phyloP scores from a whole-genome alignment of 352 stramenopile genomes.

The Globisporangium apiculatum region DNA sequence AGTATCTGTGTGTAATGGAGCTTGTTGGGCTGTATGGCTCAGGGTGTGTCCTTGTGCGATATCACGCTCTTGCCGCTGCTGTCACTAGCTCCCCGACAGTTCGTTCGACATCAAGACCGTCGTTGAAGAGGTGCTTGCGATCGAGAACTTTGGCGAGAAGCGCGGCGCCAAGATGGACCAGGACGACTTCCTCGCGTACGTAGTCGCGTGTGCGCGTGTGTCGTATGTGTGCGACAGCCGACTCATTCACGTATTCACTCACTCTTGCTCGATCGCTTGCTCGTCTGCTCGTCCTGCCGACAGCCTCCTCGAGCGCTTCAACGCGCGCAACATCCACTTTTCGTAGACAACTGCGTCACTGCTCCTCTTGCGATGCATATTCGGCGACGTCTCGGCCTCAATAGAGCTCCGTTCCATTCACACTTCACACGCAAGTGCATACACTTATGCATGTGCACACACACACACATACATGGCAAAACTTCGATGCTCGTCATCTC shows the following conservation, averaged over 20 bases:
- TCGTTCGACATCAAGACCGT: constrained; percentile 90
- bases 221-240: not conserved
- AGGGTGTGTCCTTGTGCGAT: no score
- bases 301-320: constrained; percentile 94
- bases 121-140: constrained; percentile 91
- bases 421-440: not conserved
- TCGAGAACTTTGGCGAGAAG: constrained; percentile 83
- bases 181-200: constrained; percentile 95
- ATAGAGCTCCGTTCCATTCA: not conserved
- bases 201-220: not conserved
- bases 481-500: no score
- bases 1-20: no score
- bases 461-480: not conserved
- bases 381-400: not conserved
- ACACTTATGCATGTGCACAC: not conserved
- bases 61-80: not conserved
- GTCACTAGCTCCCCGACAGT: constrained; percentile 46
- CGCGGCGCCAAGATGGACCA: constrained; percentile 96
- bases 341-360: constrained; percentile 30
- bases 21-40: no score
- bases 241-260: not conserved
- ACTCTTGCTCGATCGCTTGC: no score
- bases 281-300: no score
- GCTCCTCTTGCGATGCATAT: not conserved
- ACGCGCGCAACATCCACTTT: constrained; percentile 96